Evolutionary conservation across 208 protist genomes (phyloP), one percentile per base, ranked within the genome.

Genomic region (Leptomonas pyrrhocoris): DNA sequence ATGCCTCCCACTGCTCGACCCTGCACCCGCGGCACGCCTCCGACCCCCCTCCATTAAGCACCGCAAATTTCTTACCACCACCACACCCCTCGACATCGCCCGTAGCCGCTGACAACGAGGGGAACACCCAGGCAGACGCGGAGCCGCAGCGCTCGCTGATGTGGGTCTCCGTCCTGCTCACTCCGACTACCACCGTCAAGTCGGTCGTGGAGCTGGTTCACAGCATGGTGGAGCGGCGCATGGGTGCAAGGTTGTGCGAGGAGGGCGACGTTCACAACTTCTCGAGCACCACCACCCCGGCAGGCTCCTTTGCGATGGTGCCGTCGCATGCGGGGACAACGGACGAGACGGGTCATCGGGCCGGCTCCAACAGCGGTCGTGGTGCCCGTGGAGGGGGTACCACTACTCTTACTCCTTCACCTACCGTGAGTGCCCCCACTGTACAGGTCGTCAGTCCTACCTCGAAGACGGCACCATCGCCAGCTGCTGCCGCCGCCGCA

Each of bases 131-230:
- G 27, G 12, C 7, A 21, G 36, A 21, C 34, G 15, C 28, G 6
- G 12, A 18, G 48, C 34, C 27, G 34, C 62, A 64, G 59, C 38
- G 48, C 30, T 62, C 73, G 25, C 72, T 78, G 2, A 18, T 86
- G 43, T 89, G 84, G 84, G 46, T 86, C 4, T 86, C 80, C 11
- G 65, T 82, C 13, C 76, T 70, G 27, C 23, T 89, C 15, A 56
- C 68, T 1, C 59, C 48, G n/a, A 42, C 53, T 40, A 81, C 84
- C 8, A 84, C 72, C 15, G 58, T 75, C 8, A 66, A 62, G 38
- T 45, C 48, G 40, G 65, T 83, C 15, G 54, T 89, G 36, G 28
- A 63, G 16, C 54, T 54, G n/a, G 67, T 84, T 31, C 59, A 64
- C 31, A 62, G 66, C 31, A 76, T 58, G 57, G 78, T 86, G 23